phyloP scores from a whole-genome alignment of 2,329 filamentous ascomycete species.

The Shiraia sp. region DNA sequence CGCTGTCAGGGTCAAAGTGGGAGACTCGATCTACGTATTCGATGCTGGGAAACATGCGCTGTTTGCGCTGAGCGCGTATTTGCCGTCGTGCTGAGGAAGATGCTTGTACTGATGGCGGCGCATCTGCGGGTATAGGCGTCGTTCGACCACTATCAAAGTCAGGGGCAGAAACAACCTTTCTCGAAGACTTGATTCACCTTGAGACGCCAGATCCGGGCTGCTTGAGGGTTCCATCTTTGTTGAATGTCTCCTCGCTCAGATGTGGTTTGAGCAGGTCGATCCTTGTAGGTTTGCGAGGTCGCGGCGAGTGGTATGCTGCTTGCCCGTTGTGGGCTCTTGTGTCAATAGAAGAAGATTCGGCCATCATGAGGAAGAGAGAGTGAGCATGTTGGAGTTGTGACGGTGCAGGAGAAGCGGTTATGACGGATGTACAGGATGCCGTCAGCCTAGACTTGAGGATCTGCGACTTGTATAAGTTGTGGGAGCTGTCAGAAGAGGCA shows the following conservation, averaged over 20 bases:
- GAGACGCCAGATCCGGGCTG: constrained; percentile 38
- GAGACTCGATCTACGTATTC: constrained; percentile 90
- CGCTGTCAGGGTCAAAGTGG: constrained; percentile 90
- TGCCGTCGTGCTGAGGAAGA: constrained; percentile 85
- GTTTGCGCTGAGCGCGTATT: constrained; percentile 76
- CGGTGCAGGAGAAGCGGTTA: constrained; percentile 10
- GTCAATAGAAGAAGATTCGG: constrained; percentile 38
- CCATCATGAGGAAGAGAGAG: constrained; percentile 26
- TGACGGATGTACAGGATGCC: constrained; percentile 23
- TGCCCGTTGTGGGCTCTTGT: constrained; percentile 25
- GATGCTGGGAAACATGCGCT: constrained; percentile 88
- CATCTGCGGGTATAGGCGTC: constrained; percentile 84
- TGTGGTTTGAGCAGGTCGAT: constrained; percentile 42
- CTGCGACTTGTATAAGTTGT: constrained; percentile 24
- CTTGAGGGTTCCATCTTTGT: constrained; percentile 25
- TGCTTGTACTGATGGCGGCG: constrained; percentile 86
- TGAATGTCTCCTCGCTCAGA: constrained; percentile 36
- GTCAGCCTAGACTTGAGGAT: constrained; percentile 35
- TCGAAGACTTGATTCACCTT: constrained; percentile 60
- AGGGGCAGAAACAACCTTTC: constrained; percentile 7
- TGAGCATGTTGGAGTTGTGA: constrained; percentile 26
- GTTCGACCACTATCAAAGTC: constrained; percentile 69
- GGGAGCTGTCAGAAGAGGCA: constrained; percentile 17
- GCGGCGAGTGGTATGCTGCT: constrained; percentile 35
- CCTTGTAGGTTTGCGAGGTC: constrained; percentile 41